A percentile compares a stretch with the other conserved stretches of the same genome.
Conservation (phyloP, 495 filamentous ascomycete genomes). For the Trichoderma orchidacearum region DNA sequence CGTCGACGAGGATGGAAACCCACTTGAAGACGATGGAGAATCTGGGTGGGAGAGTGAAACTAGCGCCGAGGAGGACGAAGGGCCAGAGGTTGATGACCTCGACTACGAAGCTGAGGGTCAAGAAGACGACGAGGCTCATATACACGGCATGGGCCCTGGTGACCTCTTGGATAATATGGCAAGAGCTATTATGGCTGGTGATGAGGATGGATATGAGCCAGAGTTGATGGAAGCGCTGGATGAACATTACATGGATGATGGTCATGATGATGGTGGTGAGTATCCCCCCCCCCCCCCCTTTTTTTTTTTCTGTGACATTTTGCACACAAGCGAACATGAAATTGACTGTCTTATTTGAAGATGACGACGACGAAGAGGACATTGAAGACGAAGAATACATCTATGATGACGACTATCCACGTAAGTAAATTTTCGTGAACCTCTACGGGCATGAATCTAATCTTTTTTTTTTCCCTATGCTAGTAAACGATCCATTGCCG, state of each 20-base stretch:
- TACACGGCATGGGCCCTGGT: conserved; percentile 11
- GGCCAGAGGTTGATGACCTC: conserved; percentile 32
- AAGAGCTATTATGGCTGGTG: conserved; percentile 48
- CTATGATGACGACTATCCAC: conserved; percentile 55
- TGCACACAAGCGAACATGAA: no score
- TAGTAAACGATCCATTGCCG: conserved; percentile 37
- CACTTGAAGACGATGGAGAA: conserved; percentile 35
- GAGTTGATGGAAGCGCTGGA: conserved; percentile 36
- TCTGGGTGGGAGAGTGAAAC: conserved; percentile 45
- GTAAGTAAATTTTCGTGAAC: conserved; percentile 30
- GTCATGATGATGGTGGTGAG: conserved; percentile 45
- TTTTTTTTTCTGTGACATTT: neutral
- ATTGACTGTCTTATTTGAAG: conserved; percentile 6
- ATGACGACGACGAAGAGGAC: conserved; percentile 54
- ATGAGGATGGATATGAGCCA: conserved; percentile 35
- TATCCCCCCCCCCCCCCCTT: neutral
- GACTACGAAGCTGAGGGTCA: conserved; percentile 33
- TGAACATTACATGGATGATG: conserved; percentile 56
- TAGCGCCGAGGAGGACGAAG: conserved; percentile 40
- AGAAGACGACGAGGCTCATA: conserved; percentile 24
- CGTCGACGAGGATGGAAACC: conserved; percentile 39
- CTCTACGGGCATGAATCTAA: neutral
- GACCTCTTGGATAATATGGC: conserved; percentile 41
- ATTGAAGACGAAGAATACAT: conserved; percentile 58
- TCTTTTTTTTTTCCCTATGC: conserved; percentile 8